Conservation (phyloP, 2,329 filamentous ascomycete species). For the Parasarocladium wereldwijsianum region DNA sequence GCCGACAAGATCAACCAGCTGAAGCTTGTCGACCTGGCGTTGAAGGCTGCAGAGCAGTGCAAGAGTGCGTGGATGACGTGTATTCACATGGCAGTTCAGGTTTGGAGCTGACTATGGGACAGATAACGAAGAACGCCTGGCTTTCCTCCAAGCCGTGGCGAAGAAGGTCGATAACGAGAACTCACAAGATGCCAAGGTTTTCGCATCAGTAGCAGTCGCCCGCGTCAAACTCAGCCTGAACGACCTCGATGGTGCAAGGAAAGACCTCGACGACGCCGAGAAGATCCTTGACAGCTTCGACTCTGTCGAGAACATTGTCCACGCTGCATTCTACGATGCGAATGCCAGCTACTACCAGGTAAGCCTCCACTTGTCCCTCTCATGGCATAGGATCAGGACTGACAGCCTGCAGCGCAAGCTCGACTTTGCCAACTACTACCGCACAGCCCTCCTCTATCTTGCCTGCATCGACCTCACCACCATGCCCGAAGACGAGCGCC, state of each 20-base stretch:
- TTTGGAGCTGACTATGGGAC: slow-evolving; percentile 5
- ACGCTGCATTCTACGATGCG: slow-evolving; percentile 90
- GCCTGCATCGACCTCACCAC: slow-evolving; percentile 80
- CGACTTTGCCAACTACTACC: slow-evolving; percentile 94
- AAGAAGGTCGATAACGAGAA: slow-evolving; percentile 83
- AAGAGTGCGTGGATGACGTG: slow-evolving; percentile 36
- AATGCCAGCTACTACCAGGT: slow-evolving; percentile 90
- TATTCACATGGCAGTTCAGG: background rate
- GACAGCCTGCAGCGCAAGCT: slow-evolving; percentile 43
- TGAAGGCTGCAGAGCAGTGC: slow-evolving; percentile 78
- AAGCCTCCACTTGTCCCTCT: slow-evolving; percentile 7
- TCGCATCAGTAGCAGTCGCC: slow-evolving; percentile 81
- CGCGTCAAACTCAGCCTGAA: slow-evolving; percentile 70
- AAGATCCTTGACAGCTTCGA: slow-evolving; percentile 83
- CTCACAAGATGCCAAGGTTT: slow-evolving; percentile 91
- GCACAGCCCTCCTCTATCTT: slow-evolving; percentile 92
- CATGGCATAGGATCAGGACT: too few relatives aligned
- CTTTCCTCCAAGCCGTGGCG: slow-evolving; percentile 70
- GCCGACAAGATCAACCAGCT: slow-evolving; percentile 98
- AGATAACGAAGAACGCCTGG: slow-evolving; percentile 79
- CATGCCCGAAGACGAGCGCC: slow-evolving; percentile 60
- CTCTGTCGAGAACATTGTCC: slow-evolving; percentile 86
- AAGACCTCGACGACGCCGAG: slow-evolving; percentile 78
- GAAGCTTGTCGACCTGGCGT: slow-evolving; percentile 81
- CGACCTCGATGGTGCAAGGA: slow-evolving; percentile 68